Percentiles rank a stretch among this genome's conserved stretches.
Conservation (phyloP, 306 rosid species). For the Erythrophleum fordii region DNA sequence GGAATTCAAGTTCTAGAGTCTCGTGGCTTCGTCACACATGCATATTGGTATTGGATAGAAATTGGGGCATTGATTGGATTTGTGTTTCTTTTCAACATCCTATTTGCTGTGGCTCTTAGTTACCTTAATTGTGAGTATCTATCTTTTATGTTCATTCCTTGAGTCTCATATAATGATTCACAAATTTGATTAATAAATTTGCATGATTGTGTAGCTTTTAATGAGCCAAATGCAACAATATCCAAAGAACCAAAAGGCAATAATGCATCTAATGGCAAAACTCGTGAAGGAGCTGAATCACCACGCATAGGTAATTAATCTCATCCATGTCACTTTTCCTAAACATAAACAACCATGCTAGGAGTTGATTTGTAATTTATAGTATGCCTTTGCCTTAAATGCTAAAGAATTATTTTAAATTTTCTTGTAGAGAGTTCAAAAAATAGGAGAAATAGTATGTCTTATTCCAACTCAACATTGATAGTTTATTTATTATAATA, state of each 20-base stretch:
- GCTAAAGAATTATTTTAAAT: background rate
- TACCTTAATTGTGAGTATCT: conserved; percentile 55
- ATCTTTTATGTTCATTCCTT: conserved; percentile 25
- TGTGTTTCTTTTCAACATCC: conserved; percentile 41
- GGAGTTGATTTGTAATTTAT: background rate
- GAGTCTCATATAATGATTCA: conserved; percentile 9
- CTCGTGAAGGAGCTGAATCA: conserved; percentile 32
- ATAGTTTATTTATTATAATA: background rate
- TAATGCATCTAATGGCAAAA: conserved; percentile 17
- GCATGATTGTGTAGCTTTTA: conserved; percentile 45
- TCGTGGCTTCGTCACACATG: conserved; percentile 49
- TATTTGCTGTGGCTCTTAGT: conserved; percentile 46
- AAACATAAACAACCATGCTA: background rate
- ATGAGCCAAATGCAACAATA: conserved; percentile 41
- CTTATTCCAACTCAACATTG: background rate
- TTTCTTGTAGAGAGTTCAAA: conserved; percentile 40
- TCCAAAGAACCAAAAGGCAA: conserved; percentile 39
- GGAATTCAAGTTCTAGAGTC: conserved; percentile 55
- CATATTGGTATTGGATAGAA: conserved; percentile 72
- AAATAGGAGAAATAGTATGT: background rate
- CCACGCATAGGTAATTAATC: conserved; percentile 38
- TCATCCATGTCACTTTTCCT: background rate
- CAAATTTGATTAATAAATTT: background rate
- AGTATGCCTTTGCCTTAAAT: background rate
- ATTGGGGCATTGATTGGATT: conserved; percentile 53